These are phyloP conservation scores for Daldinia decipiens DNA, from an alignment of 495 filamentous ascomycete species.

Conservation along the genomic window DNA sequence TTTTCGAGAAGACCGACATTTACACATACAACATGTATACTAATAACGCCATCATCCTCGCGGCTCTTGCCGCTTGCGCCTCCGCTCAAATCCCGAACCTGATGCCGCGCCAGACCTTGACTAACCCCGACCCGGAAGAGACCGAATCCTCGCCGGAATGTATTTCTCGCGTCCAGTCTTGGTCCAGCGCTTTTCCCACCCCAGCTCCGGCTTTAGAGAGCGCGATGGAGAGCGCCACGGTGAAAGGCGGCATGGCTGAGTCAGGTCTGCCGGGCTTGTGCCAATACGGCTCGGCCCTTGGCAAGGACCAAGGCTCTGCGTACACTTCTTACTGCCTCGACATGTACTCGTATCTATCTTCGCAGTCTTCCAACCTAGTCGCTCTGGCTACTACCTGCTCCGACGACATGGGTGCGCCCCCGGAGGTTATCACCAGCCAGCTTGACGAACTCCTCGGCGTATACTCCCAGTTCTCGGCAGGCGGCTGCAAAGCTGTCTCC, in stretches of 20 bases:
- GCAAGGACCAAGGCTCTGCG: conserved; percentile 6
- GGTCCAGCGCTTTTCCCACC: conserved; percentile 20
- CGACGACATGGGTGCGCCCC: conserved; percentile 17
- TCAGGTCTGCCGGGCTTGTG: conserved; percentile 22
- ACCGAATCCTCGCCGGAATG: conserved; percentile 27
- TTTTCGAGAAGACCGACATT: background rate
- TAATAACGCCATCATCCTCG: conserved; percentile 26
- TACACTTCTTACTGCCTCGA: conserved; percentile 29
- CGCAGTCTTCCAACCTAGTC: conserved; percentile 26
- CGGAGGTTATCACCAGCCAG: conserved; percentile 15
- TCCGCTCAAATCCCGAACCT: conserved; percentile 20
- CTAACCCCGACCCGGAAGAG: background rate
- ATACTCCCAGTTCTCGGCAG: conserved; percentile 39
- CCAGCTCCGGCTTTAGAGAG: conserved; percentile 15
- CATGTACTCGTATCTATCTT: conserved; percentile 37
- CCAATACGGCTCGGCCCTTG: background rate
- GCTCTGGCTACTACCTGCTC: conserved; percentile 23
- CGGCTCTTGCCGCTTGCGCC: conserved; percentile 26
- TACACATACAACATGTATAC: conserved; percentile 28
- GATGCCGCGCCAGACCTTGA: conserved; percentile 21
- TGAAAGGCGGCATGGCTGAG: background rate
- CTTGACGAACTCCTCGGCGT: conserved; percentile 20
- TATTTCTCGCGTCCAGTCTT: conserved; percentile 20
- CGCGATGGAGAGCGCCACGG: background rate
- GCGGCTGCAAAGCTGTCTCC: conserved; percentile 10